A percentile compares a stretch with the other conserved stretches of the same genome.
These are phyloP conservation scores for Petunia secreta DNA, from an alignment of 257 asterid genomes.

Conservation along the genomic window DNA sequence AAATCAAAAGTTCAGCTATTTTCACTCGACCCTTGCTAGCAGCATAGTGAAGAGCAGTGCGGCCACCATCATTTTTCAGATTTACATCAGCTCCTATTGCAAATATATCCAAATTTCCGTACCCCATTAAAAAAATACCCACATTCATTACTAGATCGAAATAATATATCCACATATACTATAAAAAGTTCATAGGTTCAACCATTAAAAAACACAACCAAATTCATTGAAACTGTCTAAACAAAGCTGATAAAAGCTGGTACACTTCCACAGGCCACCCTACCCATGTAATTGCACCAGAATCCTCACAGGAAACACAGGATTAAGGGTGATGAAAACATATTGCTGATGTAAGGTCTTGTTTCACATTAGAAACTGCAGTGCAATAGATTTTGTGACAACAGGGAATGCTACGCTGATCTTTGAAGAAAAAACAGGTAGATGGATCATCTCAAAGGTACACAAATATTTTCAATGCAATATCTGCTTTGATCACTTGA, in stretches of 20 bases:
- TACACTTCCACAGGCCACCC: neutral
- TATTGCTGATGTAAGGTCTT: neutral
- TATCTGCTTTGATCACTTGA: neutral
- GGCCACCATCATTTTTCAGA: slow-evolving; percentile 75
- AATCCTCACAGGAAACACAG: neutral
- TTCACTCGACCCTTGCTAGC: slow-evolving; percentile 89
- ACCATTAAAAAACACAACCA: neutral
- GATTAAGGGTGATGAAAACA: neutral
- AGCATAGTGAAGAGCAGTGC: slow-evolving; percentile 95
- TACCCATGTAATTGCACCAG: neutral
- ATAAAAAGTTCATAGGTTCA: slow-evolving; percentile 1
- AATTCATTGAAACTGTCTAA: neutral
- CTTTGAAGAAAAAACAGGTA: neutral
- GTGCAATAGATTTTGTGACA: neutral
- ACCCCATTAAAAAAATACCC: neutral
- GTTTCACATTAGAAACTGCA: neutral
- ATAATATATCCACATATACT: neutral
- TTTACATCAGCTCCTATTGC: slow-evolving; percentile 86
- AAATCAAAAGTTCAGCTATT: slow-evolving; percentile 76
- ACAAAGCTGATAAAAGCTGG: neutral
- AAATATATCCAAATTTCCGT: slow-evolving; percentile 24
- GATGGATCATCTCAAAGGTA: neutral
- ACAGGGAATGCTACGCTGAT: neutral
- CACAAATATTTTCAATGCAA: neutral
- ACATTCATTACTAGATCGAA: too few species aligned